These are phyloP conservation scores for Flammula alnicola DNA, from an alignment of 1,284 basidiomycete species.

Conservation along the genomic window DNA sequence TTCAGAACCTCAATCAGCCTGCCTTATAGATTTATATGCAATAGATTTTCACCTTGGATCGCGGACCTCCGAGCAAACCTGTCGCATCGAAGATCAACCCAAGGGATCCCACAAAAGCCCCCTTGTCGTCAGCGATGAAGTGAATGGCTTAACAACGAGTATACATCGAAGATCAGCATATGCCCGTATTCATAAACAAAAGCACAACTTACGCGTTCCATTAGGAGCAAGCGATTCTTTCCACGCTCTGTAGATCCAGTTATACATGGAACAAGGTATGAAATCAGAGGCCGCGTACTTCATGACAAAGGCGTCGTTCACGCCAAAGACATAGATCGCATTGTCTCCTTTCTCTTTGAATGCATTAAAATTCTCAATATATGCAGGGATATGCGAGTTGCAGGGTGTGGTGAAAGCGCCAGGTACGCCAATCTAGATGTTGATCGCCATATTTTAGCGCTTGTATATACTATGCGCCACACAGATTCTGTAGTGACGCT, in stretches of 20 bases:
- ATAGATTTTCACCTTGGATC: slow-evolving; percentile 56
- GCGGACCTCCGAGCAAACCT: slow-evolving; percentile 61
- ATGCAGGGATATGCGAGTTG: slow-evolving; percentile 64
- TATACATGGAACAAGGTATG: neutral
- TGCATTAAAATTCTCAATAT: slow-evolving; percentile 61
- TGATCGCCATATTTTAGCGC: too few relatives aligned
- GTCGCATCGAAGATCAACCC: slow-evolving; percentile 72
- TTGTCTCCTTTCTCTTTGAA: slow-evolving; percentile 75
- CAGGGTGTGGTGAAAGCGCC: slow-evolving; percentile 65
- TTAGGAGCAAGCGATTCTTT: slow-evolving; percentile 63
- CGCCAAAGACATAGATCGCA: slow-evolving; percentile 68
- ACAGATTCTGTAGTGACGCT: too few relatives aligned
- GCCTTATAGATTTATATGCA: slow-evolving; percentile 2
- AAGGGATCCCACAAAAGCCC: slow-evolving; percentile 56
- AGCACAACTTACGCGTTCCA: slow-evolving; percentile 50
- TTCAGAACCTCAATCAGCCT: slow-evolving; percentile 27
- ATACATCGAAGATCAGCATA: too few relatives aligned
- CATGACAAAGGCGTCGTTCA: slow-evolving; percentile 74
- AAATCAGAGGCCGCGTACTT: slow-evolving; percentile 44
- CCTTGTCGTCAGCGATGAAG: slow-evolving; percentile 74
- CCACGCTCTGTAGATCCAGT: slow-evolving; percentile 58
- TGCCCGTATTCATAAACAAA: neutral
- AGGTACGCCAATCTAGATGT: slow-evolving; percentile 55
- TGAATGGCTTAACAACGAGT: slow-evolving; percentile 55
- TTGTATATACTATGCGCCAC: too few relatives aligned